phyloP scores from a whole-genome alignment of 495 filamentous ascomycete genomes.

The Aspergillus sclerotioniger region DNA sequence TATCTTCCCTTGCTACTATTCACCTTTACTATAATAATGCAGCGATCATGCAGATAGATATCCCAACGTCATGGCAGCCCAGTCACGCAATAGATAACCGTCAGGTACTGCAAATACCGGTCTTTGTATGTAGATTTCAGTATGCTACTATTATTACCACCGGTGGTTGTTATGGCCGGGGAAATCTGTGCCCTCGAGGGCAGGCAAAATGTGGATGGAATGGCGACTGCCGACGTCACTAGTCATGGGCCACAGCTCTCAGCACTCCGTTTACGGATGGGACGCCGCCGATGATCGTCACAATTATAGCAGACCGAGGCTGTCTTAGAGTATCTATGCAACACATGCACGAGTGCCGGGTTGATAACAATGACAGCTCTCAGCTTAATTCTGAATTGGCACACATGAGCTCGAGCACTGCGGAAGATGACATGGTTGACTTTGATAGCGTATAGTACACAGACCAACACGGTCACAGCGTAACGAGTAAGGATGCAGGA shows the following conservation, averaged over 20 bases:
- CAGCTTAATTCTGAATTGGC: too few relatives aligned
- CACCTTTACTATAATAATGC: neutral
- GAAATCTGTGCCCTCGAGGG: neutral
- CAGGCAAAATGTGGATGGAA: slow-evolving; percentile 10
- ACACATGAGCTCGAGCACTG: too few relatives aligned
- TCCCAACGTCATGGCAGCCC: too few relatives aligned
- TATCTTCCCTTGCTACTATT: too few relatives aligned
- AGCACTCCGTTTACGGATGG: slow-evolving; percentile 20
- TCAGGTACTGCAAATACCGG: too few relatives aligned
- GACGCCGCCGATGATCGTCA: slow-evolving; percentile 19
- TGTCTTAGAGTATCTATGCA: neutral
- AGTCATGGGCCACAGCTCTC: slow-evolving; percentile 9
- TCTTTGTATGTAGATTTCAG: too few relatives aligned
- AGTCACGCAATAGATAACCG: too few relatives aligned
- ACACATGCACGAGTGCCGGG: neutral
- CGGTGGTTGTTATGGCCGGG: too few relatives aligned
- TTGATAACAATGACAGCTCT: neutral
- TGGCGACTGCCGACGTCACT: slow-evolving; percentile 13
- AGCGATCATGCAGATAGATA: neutral
- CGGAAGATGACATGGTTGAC: too few relatives aligned
- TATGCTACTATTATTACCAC: too few relatives aligned
- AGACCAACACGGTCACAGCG: neutral
- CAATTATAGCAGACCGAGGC: neutral
- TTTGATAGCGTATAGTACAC: neutral
- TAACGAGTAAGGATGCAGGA: neutral